Evolutionary conservation across 192 early-diverging fungal genomes (phyloP), one percentile per base, ranked within the genome.

Genomic region (Funneliformis geosporum): DNA sequence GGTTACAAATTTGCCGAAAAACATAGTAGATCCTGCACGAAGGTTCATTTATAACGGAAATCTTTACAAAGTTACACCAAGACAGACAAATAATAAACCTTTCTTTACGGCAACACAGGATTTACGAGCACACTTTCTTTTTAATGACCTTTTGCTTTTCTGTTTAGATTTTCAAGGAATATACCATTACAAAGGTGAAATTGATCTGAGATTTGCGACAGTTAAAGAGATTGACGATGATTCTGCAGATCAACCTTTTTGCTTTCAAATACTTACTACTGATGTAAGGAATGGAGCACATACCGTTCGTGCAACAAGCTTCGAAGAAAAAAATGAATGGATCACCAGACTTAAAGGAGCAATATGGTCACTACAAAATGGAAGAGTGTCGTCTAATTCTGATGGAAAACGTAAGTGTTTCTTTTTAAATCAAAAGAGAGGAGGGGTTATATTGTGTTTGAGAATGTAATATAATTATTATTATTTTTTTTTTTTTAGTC

Each of bases 21-120:
- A 65, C n/a, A 79, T 79, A 67, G 47, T 79, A n/a, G 18, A 79
- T 28, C 77, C 77, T n/a, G 77, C 77, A 18, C 77, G 77, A 47
- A 68, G 77, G 28, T 79, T 79, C 27, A 79, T 79, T 40, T 70
- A 59, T 42, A 18, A 60, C 60, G 77, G 77, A 9, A 50, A 79
- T 70, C 40, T 79, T n/a, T 70, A 55, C 27, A 79, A 79, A 70
- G 77, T 79, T 6, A 42, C 23, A 2, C 43, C 33, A 61, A 14
- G 39, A 65, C 47, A 25, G 10, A 9, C 28, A n/a, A 5, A n/a
- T 28, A 12, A 0, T 9, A 46, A 25, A 39, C 46, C 60, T 2
- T 68, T 16, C 33, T 70, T 60, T 25, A 23, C 6, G 23, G 9
- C 62, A 47, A 44, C 40, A 10, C 16, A 64, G 28, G 77, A 79